These are phyloP conservation scores for Cryptococcus deneoformans DNA, from an alignment of 1,284 basidiomycete species.

Conservation along the genomic window DNA sequence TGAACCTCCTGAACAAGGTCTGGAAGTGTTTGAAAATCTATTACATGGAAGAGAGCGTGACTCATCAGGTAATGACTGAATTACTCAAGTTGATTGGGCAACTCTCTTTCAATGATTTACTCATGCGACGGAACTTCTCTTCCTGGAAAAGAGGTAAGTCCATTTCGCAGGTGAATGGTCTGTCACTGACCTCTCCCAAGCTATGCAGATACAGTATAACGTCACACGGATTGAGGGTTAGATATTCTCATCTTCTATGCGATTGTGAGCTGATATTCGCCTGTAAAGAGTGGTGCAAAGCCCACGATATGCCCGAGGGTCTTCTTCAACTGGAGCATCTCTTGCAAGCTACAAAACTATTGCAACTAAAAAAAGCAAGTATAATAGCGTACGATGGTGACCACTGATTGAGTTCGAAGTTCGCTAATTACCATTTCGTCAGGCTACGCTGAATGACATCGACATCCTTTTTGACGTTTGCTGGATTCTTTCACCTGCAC, in stretches of 20 bases:
- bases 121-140: slow-evolving; percentile 99
- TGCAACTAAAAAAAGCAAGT: slow-evolving; percentile 93
- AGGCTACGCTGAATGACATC: slow-evolving; percentile 89
- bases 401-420: no score
- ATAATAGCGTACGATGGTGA: no score
- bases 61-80: slow-evolving; percentile 96
- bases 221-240: slow-evolving; percentile 86
- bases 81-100: slow-evolving; percentile 95
- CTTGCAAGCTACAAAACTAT: slow-evolving; percentile 98
- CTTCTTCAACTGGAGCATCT: slow-evolving; percentile 96
- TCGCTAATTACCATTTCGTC: neutral
- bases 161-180: neutral
- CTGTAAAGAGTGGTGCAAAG: slow-evolving; percentile 74
- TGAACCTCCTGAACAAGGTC: slow-evolving; percentile 95
- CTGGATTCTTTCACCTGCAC: slow-evolving; percentile 99
- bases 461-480: slow-evolving; percentile 99
- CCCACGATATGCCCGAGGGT: slow-evolving; percentile 98
- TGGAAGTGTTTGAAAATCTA: slow-evolving; percentile 99
- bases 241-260: neutral
- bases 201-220: slow-evolving; percentile 99
- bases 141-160: slow-evolving; percentile 95
- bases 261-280: no score
- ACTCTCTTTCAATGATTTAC: slow-evolving; percentile 95
- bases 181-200: slow-evolving; percentile 50
- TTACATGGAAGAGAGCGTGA: slow-evolving; percentile 97